phyloP scores from a whole-genome alignment of 441 rosid species.

The Adansonia madagascariensis region DNA sequence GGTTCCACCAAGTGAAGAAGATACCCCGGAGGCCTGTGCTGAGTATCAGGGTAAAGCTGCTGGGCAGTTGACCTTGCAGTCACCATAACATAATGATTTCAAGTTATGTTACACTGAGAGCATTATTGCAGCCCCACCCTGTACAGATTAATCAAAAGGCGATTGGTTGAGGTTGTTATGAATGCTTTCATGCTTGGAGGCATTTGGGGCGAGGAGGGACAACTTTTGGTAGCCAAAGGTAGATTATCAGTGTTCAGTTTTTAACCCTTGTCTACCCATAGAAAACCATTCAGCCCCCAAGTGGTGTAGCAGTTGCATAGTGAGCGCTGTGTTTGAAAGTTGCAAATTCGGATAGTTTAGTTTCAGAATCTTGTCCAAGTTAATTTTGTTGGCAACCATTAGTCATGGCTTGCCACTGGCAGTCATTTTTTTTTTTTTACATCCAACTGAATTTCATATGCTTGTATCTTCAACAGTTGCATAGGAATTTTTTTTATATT shows the following conservation, averaged over 20 bases:
- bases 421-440: neutral
- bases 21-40: constrained; percentile 94
- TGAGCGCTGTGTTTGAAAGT: constrained; percentile 30
- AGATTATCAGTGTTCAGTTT: constrained; percentile 17
- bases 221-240: neutral
- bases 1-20: constrained; percentile 99
- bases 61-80: constrained; percentile 74
- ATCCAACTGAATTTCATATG: neutral
- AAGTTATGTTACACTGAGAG: neutral
- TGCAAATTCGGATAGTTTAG: constrained; percentile 35
- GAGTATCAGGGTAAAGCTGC: constrained; percentile 65
- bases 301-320: constrained; percentile 36
- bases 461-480: neutral
- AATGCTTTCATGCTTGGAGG: constrained; percentile 14
- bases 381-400: neutral
- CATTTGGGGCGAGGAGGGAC: neutral
- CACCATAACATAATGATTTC: constrained; percentile 48
- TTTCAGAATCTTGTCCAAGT: constrained; percentile 1
- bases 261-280: neutral
- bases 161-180: constrained; percentile 27
- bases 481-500: too few species aligned
- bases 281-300: constrained; percentile 15
- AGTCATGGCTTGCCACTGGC: neutral
- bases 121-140: constrained; percentile 24
- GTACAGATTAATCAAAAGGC: constrained; percentile 41